Evolutionary conservation across 2,329 filamentous ascomycete species (phyloP).

Genomic region (Colletotrichum truncatum): DNA sequence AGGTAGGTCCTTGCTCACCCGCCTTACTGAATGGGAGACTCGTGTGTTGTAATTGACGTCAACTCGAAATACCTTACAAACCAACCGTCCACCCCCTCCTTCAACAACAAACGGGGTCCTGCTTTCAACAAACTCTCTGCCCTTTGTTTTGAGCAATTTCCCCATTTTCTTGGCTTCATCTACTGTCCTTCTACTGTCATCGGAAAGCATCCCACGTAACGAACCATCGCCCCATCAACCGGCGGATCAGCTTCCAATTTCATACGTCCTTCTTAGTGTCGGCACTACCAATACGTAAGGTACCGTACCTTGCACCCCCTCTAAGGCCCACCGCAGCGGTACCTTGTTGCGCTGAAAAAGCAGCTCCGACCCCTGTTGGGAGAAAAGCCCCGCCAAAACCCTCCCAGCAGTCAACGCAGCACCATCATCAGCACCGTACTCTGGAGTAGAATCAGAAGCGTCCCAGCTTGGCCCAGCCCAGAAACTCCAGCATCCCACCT

Average conservation of each 20-base stretch:
- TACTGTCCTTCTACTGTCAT: not conserved
- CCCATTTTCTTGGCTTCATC: not conserved
- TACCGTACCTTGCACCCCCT: too few species aligned
- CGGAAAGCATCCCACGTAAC: slow-evolving; percentile 1
- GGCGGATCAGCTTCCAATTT: slow-evolving; percentile 1
- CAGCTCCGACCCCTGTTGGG: slow-evolving; percentile 15
- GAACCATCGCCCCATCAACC: slow-evolving; percentile 18
- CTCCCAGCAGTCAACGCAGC: not conserved
- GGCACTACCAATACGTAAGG: not conserved
- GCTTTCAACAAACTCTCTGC: not conserved
- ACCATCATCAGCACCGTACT: too few species aligned
- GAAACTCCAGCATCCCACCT: not conserved
- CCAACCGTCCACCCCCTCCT: not conserved
- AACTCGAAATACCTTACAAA: not conserved
- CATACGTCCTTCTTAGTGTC: not conserved
- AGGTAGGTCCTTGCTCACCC: too few species aligned
- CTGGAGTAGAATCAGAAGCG: not conserved
- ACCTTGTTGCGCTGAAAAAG: slow-evolving; percentile 7
- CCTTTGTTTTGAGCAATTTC: not conserved
- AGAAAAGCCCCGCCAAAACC: slow-evolving; percentile 5
- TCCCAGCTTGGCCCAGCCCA: not conserved
- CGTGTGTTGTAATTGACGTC: too few species aligned
- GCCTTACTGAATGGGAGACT: too few species aligned
- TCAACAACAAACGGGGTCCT: too few species aligned
- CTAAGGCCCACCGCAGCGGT: not conserved